Base-by-base conservation (phyloP, 768 basidiomycete genomes). In the Lactarius quietus region DNA sequence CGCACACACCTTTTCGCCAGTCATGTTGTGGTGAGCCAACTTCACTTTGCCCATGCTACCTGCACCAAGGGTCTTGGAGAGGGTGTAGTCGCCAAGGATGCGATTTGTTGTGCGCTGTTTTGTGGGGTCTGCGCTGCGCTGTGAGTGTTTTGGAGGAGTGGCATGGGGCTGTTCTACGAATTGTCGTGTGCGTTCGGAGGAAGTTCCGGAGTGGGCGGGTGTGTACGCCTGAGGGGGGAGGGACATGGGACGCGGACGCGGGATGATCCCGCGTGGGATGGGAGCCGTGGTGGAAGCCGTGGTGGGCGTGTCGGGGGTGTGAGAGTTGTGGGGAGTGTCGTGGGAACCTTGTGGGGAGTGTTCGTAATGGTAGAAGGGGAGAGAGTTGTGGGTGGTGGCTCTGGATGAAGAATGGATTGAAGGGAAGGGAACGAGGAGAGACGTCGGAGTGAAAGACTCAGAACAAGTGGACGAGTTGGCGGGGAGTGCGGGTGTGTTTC, bases 41-140 rank as follows among this genome's bases (percentile, higher is more conserved):
- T 98, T 99, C 73, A 99, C 96, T 76, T 98, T 98, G 69, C 96
- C 96, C 96, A 99, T 99, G 75, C 92, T 94, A 41, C 96, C 96
- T 26, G 95, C 96, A 29, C 96, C 96, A 48, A 99, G 83, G 6
- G 96, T 97, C 83, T 98, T 98, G 73, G 91, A 91, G 70, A 99
- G 84, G 66, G 92, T 92, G 79, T 97, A 99, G 74, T 98, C 94
- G 36, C 95, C 96, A 18, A 99, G 81, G 64, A 93, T 81, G 76
- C 89, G 77, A 70, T 79, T 77, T 48, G 75, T 75, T 51, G 74
- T 72, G 57, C 76, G 71, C 41, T 72, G 56, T 62, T 71, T 75
- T 52, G 72, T 59, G 59, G 66, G 43, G 36, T 68, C 72, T 59
- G 72, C 70, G 29, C 63, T 62, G 51, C 72, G 69, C 48, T 62